phyloP scores from a whole-genome alignment of 2,329 filamentous ascomycete genomes.

The Trichophaea hybrida region DNA sequence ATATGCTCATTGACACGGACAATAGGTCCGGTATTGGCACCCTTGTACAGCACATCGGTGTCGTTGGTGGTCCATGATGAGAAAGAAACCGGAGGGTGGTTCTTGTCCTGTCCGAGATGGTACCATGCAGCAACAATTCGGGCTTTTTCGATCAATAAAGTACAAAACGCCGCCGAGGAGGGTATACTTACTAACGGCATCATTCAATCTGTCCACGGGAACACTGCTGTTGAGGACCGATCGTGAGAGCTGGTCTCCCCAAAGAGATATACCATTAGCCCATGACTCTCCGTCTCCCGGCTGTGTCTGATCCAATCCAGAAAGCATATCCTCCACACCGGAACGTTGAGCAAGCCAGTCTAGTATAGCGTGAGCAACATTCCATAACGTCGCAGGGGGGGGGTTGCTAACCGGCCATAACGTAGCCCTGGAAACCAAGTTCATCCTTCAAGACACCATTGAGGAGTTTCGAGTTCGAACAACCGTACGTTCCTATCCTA shows the following conservation, averaged over 20 bases:
- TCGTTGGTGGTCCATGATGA: conserved; percentile 68
- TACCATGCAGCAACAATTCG: conserved; percentile 46
- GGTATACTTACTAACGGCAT: conserved; percentile 66
- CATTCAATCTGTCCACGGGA: conserved; percentile 65
- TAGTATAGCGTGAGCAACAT: conserved; percentile 28
- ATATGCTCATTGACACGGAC: conserved; percentile 33
- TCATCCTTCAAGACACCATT: conserved; percentile 77
- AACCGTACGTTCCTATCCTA: conserved; percentile 51
- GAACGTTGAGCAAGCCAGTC: conserved; percentile 79
- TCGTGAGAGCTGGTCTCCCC: conserved; percentile 59
- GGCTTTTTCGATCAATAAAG: not conserved
- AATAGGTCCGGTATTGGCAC: conserved; percentile 40
- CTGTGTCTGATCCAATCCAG: conserved; percentile 71
- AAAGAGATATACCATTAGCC: conserved; percentile 59
- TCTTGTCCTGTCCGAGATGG: conserved; percentile 63
- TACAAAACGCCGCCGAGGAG: too few species aligned
- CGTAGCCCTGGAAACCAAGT: conserved; percentile 71
- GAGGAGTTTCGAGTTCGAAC: conserved; percentile 63
- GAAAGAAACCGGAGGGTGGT: conserved; percentile 49
- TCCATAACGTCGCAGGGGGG: too few species aligned
- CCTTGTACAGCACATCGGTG: conserved; percentile 53
- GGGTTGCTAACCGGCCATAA: conserved; percentile 42
- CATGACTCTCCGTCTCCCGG: conserved; percentile 58
- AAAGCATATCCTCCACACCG: conserved; percentile 63
- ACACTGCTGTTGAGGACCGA: conserved; percentile 71